phyloP scores from a whole-genome alignment of 257 asterid species.

The Lithospermum erythrorhizon region DNA sequence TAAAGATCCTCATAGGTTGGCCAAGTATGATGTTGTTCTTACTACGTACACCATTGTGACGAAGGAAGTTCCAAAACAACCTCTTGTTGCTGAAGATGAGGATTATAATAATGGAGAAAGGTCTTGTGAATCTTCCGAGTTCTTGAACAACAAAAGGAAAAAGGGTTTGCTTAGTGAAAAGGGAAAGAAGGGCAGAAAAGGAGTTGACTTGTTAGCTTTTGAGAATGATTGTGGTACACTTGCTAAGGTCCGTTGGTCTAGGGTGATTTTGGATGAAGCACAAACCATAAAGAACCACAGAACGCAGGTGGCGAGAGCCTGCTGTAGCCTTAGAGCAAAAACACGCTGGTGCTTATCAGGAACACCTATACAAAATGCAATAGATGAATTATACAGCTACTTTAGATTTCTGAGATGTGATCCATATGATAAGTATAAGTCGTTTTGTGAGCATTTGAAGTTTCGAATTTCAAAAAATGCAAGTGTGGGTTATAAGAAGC shows the following conservation, averaged over 20 bases:
- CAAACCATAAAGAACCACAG: constrained; percentile 94
- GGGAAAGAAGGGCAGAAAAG: constrained; percentile 56
- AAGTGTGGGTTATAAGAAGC: constrained; percentile 65
- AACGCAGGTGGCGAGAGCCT: constrained; percentile 96
- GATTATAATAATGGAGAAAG: constrained; percentile 58
- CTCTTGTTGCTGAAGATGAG: constrained; percentile 76
- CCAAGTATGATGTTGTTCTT: constrained; percentile 72
- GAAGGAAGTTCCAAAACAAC: constrained; percentile 87
- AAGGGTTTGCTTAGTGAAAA: constrained; percentile 46
- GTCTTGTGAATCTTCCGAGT: constrained; percentile 66
- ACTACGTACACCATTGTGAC: constrained; percentile 92
- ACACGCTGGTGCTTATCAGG: constrained; percentile 99
- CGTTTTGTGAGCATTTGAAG: constrained; percentile 56
- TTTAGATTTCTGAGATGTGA: constrained; percentile 88
- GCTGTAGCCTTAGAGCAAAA: constrained; percentile 96
- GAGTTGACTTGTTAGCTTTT: constrained; percentile 38
- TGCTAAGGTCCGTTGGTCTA: constrained; percentile 83
- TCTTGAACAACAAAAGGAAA: constrained; percentile 49
- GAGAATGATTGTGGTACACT: constrained; percentile 72
- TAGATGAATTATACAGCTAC: constrained; percentile 93
- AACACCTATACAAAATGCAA: constrained; percentile 92
- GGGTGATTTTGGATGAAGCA: constrained; percentile 95
- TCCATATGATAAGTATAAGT: constrained; percentile 77
- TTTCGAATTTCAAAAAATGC: constrained; percentile 60
- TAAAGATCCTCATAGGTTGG: constrained; percentile 57